Base-by-base conservation (phyloP, 768 basidiomycete genomes). In the Lactifluus piperatus region DNA sequence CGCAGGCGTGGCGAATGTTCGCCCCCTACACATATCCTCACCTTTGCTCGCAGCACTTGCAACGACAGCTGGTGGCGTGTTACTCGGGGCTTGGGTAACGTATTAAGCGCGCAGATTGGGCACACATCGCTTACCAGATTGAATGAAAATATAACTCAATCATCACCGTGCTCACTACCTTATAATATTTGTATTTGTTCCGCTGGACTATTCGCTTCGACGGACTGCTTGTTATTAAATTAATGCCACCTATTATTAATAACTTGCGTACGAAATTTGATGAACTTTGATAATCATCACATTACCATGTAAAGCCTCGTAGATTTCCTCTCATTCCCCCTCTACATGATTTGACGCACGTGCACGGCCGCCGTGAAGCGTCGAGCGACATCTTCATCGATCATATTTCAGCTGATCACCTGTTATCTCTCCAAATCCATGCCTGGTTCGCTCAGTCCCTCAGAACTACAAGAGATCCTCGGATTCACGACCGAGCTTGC, bases 401-500 rank as follows among this genome's bases (percentile, higher is more conserved):
- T 30, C 30, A 30, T n/a, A 14, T 14, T 18, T 39, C 37, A 39
- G 4, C 37, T 13, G 10, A 11, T 36, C 36, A 36, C 5, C 13
- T 14, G 14, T 4, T 36, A 14, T 39, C 39, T n/a, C 5, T n/a
- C n/a, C n/a, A n/a, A 30, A 30, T 30, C 20, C 36, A 60, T 67
- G 48, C 62, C 66, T 26, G 55, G 51, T 5, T 52, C 52, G 1
- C 65, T 80, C 49, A 71, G 68, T 14, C 56, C 74, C 29, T 32
- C 64, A 46, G 81, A 86, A 50, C 74, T 93, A 22, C 75, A 79
- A 52, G 72, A 74, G 4, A 80, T 93, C 62, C 80, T 92, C 51
- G 68, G 73, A 1, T 94, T 91, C 69, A 82, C 87, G 2, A 74
- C 80, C 52, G 69, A 72, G n/a, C 79, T 97, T 29, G 91, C 91